Evolutionary conservation across 495 filamentous ascomycete genomes (phyloP), one percentile per base, ranked within the genome.

Genomic region (Tuber magnatum): DNA sequence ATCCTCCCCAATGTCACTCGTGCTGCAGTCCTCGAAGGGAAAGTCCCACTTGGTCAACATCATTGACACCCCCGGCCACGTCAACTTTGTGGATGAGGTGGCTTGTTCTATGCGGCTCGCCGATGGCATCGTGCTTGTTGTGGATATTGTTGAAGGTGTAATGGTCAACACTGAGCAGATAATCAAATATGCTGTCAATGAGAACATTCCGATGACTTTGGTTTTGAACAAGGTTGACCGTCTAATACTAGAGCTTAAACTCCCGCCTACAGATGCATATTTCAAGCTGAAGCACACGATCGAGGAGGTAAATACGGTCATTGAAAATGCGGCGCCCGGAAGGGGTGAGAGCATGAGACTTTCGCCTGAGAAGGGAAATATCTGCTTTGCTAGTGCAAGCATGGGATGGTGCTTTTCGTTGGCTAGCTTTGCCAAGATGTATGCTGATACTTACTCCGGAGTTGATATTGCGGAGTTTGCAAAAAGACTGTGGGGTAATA

Each of bases 261-360:
- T 99, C 24, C 96, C 96, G 1, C 96, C 96, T 7, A 92, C 90
- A 76, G 95, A 99, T 82, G 95, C 95, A 39, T 99, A 98, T 83
- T 98, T 97, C 88, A 99, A 99, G 85, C 84, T 99, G 71, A 98
- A 97, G 81, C 94, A 98, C 84, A 94, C 97, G 38, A 91, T 99
- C 80, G 95, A 99, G 84, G 93, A 98, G 83, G 93, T 98, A 81
- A 99, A 99, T 84, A 97, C 92, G 0, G 86, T 94, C 80, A 98
- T 99, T 82, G 94, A 97, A 78, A 92, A 90, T 81, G 89, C 91
- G 12, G 85, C 94, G 18, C 95, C 95, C 5, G 94, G 94, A 3
- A 90, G 90, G 80, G 94, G 94, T 22, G 93, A 92, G 82, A 87
- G 86, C 75, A 87, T 88, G 84, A 90, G 96, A 77, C 80, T 99